A percentile compares a stretch with the other conserved stretches of the same genome.
phyloP scores from a whole-genome alignment of 805 yeast species.

The Saccharomycopsis fodiens region DNA sequence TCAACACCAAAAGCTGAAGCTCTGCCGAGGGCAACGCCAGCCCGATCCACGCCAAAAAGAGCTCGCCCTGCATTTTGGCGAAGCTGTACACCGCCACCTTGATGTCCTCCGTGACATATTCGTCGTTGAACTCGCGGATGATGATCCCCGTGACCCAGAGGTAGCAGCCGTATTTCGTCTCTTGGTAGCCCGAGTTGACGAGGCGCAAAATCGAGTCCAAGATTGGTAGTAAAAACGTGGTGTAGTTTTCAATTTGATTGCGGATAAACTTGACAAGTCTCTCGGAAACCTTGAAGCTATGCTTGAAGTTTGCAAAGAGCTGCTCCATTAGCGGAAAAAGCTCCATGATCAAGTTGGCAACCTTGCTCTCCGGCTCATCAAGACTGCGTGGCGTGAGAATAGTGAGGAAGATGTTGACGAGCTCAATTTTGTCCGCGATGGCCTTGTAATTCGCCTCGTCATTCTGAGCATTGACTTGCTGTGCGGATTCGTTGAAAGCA shows the following conservation, averaged over 20 bases:
- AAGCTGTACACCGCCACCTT: slow-evolving; percentile 66
- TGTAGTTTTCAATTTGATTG: slow-evolving; percentile 55
- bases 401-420: slow-evolving; percentile 52
- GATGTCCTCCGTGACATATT: slow-evolving; percentile 37
- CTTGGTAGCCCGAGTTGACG: slow-evolving; percentile 62
- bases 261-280: slow-evolving; percentile 63
- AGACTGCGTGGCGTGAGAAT: slow-evolving; percentile 40
- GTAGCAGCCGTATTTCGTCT: slow-evolving; percentile 70
- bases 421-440: slow-evolving; percentile 70
- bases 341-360: slow-evolving; percentile 45
- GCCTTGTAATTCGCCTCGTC: slow-evolving; percentile 28
- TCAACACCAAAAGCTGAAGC: slow-evolving; percentile 1
- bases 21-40: slow-evolving; percentile 3
- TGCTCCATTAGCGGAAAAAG: slow-evolving; percentile 52
- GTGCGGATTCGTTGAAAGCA: slow-evolving; percentile 20
- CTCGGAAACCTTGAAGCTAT: slow-evolving; percentile 61
- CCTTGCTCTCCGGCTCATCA: slow-evolving; percentile 35
- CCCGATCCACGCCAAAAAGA: slow-evolving; percentile 13
- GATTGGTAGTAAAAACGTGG: slow-evolving; percentile 47
- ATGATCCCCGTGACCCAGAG: slow-evolving; percentile 85
- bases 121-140: slow-evolving; percentile 63
- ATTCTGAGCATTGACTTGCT: slow-evolving; percentile 17
- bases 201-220: slow-evolving; percentile 58
- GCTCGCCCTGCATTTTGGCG: slow-evolving; percentile 30
- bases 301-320: slow-evolving; percentile 48